phyloP scores from a whole-genome alignment of 2,329 filamentous ascomycete species.

The Alternaria hordeiaustralica region DNA sequence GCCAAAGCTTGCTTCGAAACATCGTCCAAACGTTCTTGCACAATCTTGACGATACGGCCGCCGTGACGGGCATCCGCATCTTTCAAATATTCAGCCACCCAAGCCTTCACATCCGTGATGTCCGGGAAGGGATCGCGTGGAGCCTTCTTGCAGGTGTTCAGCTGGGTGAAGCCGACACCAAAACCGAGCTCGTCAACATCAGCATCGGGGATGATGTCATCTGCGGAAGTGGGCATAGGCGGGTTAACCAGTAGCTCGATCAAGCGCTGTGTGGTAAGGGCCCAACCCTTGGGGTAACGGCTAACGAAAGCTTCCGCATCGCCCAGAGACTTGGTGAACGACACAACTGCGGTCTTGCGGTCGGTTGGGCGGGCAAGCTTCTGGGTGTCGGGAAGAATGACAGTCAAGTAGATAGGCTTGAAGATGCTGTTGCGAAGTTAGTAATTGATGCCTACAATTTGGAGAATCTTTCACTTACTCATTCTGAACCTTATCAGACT shows the following conservation, averaged over 20 bases:
- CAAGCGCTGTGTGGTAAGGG: slow-evolving; percentile 85
- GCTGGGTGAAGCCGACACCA: slow-evolving; percentile 89
- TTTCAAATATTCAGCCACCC: slow-evolving; percentile 83
- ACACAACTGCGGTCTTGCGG: slow-evolving; percentile 91
- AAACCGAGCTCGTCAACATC: slow-evolving; percentile 96
- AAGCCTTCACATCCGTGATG: slow-evolving; percentile 76
- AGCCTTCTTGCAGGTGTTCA: slow-evolving; percentile 85
- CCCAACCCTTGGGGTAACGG: slow-evolving; percentile 77
- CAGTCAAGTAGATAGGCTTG: slow-evolving; percentile 80
- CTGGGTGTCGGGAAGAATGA: slow-evolving; percentile 88
- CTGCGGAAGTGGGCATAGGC: slow-evolving; percentile 70
- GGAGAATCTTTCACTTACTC: slow-evolving; percentile 52
- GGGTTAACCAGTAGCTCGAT: slow-evolving; percentile 90
- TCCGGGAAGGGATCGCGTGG: slow-evolving; percentile 84
- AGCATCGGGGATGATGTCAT: slow-evolving; percentile 81
- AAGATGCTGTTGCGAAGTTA: slow-evolving; percentile 66
- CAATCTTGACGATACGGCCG: slow-evolving; percentile 74
- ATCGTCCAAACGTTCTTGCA: slow-evolving; percentile 69
- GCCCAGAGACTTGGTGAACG: slow-evolving; percentile 88
- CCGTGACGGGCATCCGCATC: slow-evolving; percentile 76
- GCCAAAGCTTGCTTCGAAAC: slow-evolving; percentile 51
- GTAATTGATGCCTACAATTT: neutral
- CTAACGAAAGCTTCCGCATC: slow-evolving; percentile 84
- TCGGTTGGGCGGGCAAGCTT: slow-evolving; percentile 87
- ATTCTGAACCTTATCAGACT: slow-evolving; percentile 81